Conservation (phyloP, 495 filamentous ascomycete species). For the Aspergillus nidulans region DNA sequence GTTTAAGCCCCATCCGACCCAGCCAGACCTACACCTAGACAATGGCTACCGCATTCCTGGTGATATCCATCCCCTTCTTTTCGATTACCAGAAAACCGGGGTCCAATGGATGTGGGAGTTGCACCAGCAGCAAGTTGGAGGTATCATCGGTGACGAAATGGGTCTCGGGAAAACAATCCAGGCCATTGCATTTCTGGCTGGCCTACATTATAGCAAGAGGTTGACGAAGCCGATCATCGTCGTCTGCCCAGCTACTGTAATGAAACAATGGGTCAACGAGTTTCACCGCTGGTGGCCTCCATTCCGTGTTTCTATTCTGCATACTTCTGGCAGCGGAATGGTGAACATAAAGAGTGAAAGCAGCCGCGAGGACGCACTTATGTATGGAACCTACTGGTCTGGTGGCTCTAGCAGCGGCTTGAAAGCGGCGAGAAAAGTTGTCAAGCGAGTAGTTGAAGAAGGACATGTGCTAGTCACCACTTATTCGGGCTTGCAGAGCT, state of each 20-base stretch:
- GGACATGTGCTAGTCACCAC: conserved; percentile 94
- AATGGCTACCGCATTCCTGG: conserved; percentile 79
- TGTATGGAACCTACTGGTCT: conserved; percentile 28
- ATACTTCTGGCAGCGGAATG: conserved; percentile 95
- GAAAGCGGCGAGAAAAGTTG: conserved; percentile 69
- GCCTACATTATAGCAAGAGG: conserved; percentile 82
- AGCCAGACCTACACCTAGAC: conserved; percentile 65
- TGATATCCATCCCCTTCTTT: conserved; percentile 84
- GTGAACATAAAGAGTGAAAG: conserved; percentile 69
- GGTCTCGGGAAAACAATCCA: conserved; percentile 96
- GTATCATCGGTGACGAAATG: conserved; percentile 98
- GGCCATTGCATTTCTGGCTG: conserved; percentile 84
- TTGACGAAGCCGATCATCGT: conserved; percentile 80
- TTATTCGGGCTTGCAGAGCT: conserved; percentile 87
- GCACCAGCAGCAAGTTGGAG: conserved; percentile 81
- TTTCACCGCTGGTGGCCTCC: conserved; percentile 98
- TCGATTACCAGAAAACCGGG: conserved; percentile 92
- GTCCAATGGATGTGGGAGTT: conserved; percentile 97
- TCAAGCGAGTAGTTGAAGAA: conserved; percentile 75
- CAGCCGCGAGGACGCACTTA: conserved; percentile 63
- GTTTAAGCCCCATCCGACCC: conserved; percentile 77
- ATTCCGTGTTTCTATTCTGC: conserved; percentile 87
- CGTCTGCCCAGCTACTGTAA: conserved; percentile 86
- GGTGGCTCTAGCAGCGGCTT: conserved; percentile 44
- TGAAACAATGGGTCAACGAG: conserved; percentile 97